Evolutionary conservation across 2,329 filamentous ascomycete genomes (phyloP).

Genomic region (Verticillium dahliae): DNA sequence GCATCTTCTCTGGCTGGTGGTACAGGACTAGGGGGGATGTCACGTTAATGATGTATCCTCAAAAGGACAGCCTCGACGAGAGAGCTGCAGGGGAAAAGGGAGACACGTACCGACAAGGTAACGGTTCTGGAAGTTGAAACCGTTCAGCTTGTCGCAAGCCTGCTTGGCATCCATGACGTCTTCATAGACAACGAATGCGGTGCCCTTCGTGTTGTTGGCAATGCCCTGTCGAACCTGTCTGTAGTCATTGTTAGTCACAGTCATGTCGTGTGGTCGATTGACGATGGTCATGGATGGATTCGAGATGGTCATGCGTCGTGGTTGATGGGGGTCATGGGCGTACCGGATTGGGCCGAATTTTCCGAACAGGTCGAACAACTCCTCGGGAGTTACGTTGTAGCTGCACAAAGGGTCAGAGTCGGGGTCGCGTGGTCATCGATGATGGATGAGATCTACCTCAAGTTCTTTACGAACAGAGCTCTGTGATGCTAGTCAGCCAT

Average conservation of each 20-base stretch:
- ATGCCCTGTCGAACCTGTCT: constrained; percentile 99
- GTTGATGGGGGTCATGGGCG: constrained; percentile 23
- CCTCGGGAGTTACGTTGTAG: constrained; percentile 98
- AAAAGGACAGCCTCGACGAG: neutral
- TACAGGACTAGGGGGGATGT: constrained; percentile 43
- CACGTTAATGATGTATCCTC: constrained; percentile 5
- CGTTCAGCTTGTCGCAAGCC: constrained; percentile 98
- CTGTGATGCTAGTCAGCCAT: constrained; percentile 42
- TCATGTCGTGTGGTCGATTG: constrained; percentile 1
- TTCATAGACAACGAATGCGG: constrained; percentile 98
- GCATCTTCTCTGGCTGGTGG: constrained; percentile 60
- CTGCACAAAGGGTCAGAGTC: constrained; percentile 34
- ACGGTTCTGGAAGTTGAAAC: constrained; percentile 99
- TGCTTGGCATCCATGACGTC: constrained; percentile 98
- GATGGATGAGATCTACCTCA: constrained; percentile 58
- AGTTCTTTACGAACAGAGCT: constrained; percentile 99
- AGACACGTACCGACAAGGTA: constrained; percentile 84
- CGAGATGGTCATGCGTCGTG: neutral
- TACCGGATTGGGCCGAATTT: constrained; percentile 96
- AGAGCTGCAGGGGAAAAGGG: neutral
- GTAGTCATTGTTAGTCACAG: constrained; percentile 8
- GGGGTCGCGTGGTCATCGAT: constrained; percentile 28
- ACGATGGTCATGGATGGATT: constrained; percentile 7
- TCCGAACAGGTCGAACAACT: constrained; percentile 97
- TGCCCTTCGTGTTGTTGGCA: constrained; percentile 94